Base-by-base conservation (phyloP, 1,284 basidiomycete species). In the Tilletia indica region DNA sequence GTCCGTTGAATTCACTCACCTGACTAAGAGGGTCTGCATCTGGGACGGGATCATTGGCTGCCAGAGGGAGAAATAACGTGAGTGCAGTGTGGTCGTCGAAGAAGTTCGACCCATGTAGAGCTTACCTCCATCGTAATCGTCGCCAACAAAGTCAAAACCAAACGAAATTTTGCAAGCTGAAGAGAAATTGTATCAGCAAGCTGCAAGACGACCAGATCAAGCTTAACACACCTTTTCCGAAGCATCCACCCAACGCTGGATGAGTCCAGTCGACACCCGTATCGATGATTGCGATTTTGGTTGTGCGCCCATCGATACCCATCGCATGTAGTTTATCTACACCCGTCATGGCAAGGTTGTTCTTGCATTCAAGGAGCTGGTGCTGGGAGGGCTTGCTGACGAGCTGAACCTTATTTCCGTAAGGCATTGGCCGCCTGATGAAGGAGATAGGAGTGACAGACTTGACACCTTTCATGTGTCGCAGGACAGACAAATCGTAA, bases 131-230 rank as follows among this genome's bases (percentile, higher is more conserved):
- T 61, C 61, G 34, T 51, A 61, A n/a, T 68, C 67, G 42, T 71
- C 68, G 67, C 70, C 54, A 19, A 67, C 51, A 48, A 69, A 64
- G 66, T 69, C 68, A 51, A 49, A 51, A 6, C 68, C 68, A 42
- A 69, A 69, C 8, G 68, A 69, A 4, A 69, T 36, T 38, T 39
- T 67, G 21, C 64, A 67, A 39, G 16, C 45, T 39, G 38, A 5
- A 21, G 11, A 14, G n/a, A 58, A 58, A 25, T 31, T n/a, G 4
- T 4, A 25, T 9, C 42, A 31, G 25, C 25, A 31, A 31, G 25
- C 25, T 31, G 25, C 56, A 21, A 11, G 21, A 21, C 42, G 42
- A 45, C 42, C 42, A 31, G 31, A n/a, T 19, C n/a, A 25, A 54
- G 11, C 19, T 11, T 8, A 58, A 34, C 56, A 31, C 2, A 58